phyloP scores from a whole-genome alignment of 2,329 filamentous ascomycete genomes.

The Dryadomyces quercus-mongolicae region DNA sequence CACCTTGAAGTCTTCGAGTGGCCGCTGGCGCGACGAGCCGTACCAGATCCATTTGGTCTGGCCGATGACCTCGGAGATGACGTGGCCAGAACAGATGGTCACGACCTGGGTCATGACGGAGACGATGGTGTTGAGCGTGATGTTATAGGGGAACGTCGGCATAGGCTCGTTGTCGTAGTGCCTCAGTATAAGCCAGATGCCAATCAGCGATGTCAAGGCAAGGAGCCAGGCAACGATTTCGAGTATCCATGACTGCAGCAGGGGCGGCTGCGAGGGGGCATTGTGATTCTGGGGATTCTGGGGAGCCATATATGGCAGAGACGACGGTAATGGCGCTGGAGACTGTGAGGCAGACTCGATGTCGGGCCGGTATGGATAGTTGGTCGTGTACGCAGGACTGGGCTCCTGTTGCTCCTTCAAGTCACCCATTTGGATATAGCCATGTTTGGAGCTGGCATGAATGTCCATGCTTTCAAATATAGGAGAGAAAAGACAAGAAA shows the following conservation, averaged over 20 bases:
- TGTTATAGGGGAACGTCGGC: neutral
- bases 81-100: neutral
- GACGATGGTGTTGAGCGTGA: constrained; percentile 4
- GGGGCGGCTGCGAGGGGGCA: neutral
- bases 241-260: neutral
- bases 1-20: neutral
- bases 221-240: neutral
- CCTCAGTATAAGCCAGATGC: neutral
- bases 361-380: neutral
- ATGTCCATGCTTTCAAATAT: neutral
- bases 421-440: neutral
- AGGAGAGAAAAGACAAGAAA: too few relatives aligned
- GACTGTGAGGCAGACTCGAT: neutral
- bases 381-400: neutral
- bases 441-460: neutral
- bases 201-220: neutral
- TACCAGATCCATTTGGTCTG: constrained; percentile 6
- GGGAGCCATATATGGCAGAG: neutral
- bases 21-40: neutral
- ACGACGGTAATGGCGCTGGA: neutral
- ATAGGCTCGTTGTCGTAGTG: constrained; percentile 2
- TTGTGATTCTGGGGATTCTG: neutral
- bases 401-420: neutral
- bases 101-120: constrained; percentile 4
- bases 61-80: neutral